Conservation (phyloP, 1,284 basidiomycete genomes). For the Fomes fomentarius region DNA sequence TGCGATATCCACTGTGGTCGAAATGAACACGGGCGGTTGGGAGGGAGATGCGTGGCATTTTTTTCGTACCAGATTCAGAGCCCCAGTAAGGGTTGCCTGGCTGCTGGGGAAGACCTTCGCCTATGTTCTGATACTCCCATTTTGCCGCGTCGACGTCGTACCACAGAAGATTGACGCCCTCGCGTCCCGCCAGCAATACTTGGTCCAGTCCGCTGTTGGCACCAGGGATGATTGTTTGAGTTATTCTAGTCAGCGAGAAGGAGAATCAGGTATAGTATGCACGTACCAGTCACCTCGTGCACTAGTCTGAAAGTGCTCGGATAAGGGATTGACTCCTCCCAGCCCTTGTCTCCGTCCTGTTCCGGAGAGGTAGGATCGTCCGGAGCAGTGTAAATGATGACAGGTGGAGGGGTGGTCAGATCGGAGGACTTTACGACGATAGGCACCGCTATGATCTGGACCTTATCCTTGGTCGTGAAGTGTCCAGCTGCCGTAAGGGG, state of each 20-base stretch:
- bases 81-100: conserved; percentile 29
- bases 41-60: too few species aligned
- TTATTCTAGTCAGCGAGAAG: too few species aligned
- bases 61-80: conserved; percentile 27
- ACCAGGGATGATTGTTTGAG: conserved; percentile 23
- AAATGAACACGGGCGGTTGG: too few species aligned
- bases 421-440: conserved; percentile 29
- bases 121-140: conserved; percentile 26
- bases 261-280: too few species aligned
- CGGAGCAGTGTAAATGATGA: conserved; percentile 32
- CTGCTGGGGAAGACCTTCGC: conserved; percentile 24
- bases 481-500: conserved; percentile 19
- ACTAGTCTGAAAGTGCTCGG: conserved; percentile 26
- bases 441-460: conserved; percentile 33
- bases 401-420: conserved; percentile 29
- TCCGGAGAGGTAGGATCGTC: conserved; percentile 13
- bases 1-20: conserved; percentile 25
- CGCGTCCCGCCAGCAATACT: conserved; percentile 32
- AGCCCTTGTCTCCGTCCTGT: conserved; percentile 9
- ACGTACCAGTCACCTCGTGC: conserved; percentile 27
- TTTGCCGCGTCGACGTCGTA: conserved; percentile 14
- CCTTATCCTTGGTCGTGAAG: conserved; percentile 19
- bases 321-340: conserved; percentile 17
- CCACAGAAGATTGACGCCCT: conserved; percentile 33
- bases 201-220: conserved; percentile 28